Conservation (phyloP, 2,329 filamentous ascomycete species). For the Cladobotryum protrusum region DNA sequence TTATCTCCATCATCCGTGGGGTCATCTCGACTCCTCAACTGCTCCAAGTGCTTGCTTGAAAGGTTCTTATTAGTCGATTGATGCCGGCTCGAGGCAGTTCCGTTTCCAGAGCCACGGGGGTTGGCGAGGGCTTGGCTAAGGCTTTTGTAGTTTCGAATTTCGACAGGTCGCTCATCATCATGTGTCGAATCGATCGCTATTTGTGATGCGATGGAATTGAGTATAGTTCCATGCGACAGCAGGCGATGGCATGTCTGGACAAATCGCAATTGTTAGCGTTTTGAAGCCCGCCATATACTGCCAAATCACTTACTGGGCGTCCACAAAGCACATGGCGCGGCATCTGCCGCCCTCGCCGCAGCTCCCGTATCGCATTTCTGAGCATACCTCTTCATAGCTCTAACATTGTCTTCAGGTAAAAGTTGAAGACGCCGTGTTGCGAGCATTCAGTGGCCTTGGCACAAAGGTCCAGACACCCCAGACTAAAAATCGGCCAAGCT, state of each 20-base stretch:
- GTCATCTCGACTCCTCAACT: not conserved
- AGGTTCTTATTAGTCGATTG: not conserved
- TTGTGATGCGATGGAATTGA: slow-evolving; percentile 6
- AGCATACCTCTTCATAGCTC: slow-evolving; percentile 33
- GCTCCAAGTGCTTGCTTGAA: not conserved
- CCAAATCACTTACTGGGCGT: slow-evolving; percentile 16
- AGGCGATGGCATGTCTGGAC: slow-evolving; percentile 6
- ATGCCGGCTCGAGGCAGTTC: not conserved
- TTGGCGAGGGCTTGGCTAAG: not conserved
- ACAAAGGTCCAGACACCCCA: not conserved
- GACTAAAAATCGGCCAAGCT: slow-evolving; percentile 5
- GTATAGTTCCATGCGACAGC: not conserved
- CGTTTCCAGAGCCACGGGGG: not conserved
- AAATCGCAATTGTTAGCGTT: not conserved
- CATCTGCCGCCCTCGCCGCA: slow-evolving; percentile 23
- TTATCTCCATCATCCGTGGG: not conserved
- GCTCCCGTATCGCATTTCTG: slow-evolving; percentile 27
- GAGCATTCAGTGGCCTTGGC: not conserved
- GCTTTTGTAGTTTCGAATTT: slow-evolving; percentile 2
- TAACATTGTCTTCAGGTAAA: slow-evolving; percentile 10
- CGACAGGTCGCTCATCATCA: not conserved
- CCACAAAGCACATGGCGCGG: slow-evolving; percentile 17
- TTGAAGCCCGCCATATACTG: not conserved
- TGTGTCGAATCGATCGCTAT: slow-evolving; percentile 1
- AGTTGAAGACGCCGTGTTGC: slow-evolving; percentile 7